A percentile compares a stretch with the other conserved stretches of the same genome.
Evolutionary conservation across 139 green algal genomes (phyloP).

Genomic region (Picochlorum sp.): DNA sequence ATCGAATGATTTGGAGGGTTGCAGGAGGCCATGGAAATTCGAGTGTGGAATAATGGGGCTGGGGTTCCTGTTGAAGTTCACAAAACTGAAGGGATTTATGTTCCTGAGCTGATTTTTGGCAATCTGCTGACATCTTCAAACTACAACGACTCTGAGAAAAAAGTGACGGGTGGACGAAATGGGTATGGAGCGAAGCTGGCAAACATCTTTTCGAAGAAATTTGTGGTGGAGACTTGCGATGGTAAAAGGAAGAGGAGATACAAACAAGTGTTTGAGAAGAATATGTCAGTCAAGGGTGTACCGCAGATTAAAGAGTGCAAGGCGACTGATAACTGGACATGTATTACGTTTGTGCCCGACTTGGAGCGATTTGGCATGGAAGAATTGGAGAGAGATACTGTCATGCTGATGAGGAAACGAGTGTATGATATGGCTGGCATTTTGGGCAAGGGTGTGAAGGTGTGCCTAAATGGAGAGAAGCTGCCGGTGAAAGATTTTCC

Average conservation of each 20-base stretch:
- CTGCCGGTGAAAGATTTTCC: slow-evolving; percentile 82
- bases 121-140: slow-evolving; percentile 97
- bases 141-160: slow-evolving; percentile 98
- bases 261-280: slow-evolving; percentile 71
- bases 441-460: slow-evolving; percentile 86
- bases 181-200: slow-evolving; percentile 98
- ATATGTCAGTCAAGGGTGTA: slow-evolving; percentile 65
- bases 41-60: slow-evolving; percentile 89
- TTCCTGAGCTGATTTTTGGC: slow-evolving; percentile 98
- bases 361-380: slow-evolving; percentile 86
- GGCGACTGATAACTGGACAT: slow-evolving; percentile 91
- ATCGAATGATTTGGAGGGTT: background rate
- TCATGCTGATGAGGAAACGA: slow-evolving; percentile 90
- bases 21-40: slow-evolving; percentile 64
- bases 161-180: slow-evolving; percentile 96
- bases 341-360: slow-evolving; percentile 93
- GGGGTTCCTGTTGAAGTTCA: slow-evolving; percentile 94
- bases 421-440: slow-evolving; percentile 92
- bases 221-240: slow-evolving; percentile 92
- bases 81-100: slow-evolving; percentile 88
- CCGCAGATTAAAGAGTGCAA: slow-evolving; percentile 80
- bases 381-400: slow-evolving; percentile 32
- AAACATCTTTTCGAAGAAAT: slow-evolving; percentile 99
- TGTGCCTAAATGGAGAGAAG: slow-evolving; percentile 75
- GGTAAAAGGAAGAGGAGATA: slow-evolving; percentile 72